Conservation (phyloP, 139 green algal genomes). For the Haematococcus lacustris region DNA sequence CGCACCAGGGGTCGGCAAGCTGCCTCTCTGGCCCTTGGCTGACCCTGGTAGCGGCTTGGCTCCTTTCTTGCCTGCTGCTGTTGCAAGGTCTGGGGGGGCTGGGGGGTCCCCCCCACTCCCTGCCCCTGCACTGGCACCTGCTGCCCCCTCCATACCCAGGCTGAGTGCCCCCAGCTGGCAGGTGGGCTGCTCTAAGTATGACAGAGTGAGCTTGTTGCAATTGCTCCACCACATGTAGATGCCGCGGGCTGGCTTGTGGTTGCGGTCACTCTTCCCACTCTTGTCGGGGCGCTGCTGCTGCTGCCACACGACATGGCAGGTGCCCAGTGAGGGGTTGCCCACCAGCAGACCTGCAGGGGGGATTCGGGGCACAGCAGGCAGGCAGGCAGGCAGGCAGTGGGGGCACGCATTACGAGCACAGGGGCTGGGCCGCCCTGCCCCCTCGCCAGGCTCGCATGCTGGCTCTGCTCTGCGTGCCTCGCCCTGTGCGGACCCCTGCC, state of each 20-base stretch:
- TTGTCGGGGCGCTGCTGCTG: constrained; percentile 39
- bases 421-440: neutral
- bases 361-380: neutral
- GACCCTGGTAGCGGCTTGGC: no score
- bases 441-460: neutral
- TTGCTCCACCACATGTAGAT: constrained; percentile 32
- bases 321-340: constrained; percentile 8
- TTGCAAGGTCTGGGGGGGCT: neutral
- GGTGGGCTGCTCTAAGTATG: constrained; percentile 10
- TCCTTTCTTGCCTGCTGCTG: neutral
- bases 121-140: neutral
- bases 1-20: neutral
- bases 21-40: no score
- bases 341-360: constrained; percentile 18
- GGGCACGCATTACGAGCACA: neutral
- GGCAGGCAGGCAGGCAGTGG: neutral
- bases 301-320: constrained; percentile 31
- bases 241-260: constrained; percentile 32
- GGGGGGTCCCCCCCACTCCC: neutral
- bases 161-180: no score
- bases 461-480: neutral
- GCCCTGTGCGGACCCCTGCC: neutral
- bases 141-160: neutral
- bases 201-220: constrained; percentile 30
- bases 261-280: constrained; percentile 23